phyloP scores from a whole-genome alignment of 176 grass and related monocot genomes.

The Musa itinerans region DNA sequence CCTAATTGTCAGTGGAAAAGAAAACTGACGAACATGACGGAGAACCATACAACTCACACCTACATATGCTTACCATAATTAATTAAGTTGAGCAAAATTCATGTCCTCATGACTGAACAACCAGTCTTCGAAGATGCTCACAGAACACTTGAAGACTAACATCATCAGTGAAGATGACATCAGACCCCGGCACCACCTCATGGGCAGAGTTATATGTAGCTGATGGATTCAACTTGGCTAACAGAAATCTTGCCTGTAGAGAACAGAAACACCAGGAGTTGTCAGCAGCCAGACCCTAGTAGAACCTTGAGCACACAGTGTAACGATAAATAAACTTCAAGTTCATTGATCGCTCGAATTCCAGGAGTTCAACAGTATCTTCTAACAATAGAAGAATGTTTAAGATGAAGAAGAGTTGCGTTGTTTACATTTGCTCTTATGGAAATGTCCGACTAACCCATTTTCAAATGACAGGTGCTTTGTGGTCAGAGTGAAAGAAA shows the following conservation, averaged over 20 bases:
- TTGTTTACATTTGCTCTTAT: too few relatives aligned
- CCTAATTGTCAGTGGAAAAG: not conserved
- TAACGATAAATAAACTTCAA: too few relatives aligned
- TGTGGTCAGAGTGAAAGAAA: too few relatives aligned
- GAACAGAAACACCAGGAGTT: not conserved
- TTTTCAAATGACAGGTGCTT: too few relatives aligned
- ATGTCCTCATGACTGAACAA: slow-evolving; percentile 73
- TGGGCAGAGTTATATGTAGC: slow-evolving; percentile 74
- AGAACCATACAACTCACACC: not conserved
- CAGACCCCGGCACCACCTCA: slow-evolving; percentile 74
- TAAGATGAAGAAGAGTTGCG: too few relatives aligned
- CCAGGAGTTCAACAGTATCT: too few relatives aligned
- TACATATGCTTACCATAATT: not conserved
- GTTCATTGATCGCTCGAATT: too few relatives aligned
- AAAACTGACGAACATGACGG: too few relatives aligned
- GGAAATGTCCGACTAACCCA: too few relatives aligned
- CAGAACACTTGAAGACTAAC: slow-evolving; percentile 97
- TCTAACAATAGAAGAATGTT: too few relatives aligned
- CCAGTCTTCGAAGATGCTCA: slow-evolving; percentile 89
- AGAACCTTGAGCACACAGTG: too few relatives aligned
- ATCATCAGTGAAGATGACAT: slow-evolving; percentile 95
- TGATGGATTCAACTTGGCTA: slow-evolving; percentile 94
- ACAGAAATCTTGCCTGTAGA: slow-evolving; percentile 83
- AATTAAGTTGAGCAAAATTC: not conserved
- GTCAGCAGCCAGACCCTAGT: too few relatives aligned